Evolutionary conservation across 768 basidiomycete genomes (phyloP).

Genomic region (Hygrophorus russula): DNA sequence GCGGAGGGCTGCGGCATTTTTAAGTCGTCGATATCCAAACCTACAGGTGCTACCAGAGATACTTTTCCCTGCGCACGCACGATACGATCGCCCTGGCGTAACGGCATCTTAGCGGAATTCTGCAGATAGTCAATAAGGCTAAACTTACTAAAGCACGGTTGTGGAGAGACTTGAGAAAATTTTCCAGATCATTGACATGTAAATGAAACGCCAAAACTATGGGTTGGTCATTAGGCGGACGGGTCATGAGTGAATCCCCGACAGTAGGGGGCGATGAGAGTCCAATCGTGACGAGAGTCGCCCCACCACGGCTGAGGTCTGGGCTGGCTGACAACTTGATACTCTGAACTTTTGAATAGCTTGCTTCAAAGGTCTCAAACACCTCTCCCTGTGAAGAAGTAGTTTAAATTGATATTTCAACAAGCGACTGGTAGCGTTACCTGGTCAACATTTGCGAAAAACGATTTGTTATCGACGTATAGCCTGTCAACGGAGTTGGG

Average conservation of each 20-base stretch:
- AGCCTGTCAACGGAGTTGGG: constrained; percentile 31
- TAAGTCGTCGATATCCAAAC: constrained; percentile 3
- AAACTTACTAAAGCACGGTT: constrained; percentile 35
- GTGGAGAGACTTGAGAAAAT: constrained; percentile 30
- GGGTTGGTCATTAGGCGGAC: constrained; percentile 9
- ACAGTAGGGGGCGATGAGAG: constrained; percentile 11
- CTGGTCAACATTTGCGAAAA: constrained; percentile 33
- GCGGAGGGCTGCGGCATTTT: constrained; percentile 1
- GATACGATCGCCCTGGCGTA: neutral
- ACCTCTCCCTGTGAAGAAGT: constrained; percentile 28
- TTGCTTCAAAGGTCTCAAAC: constrained; percentile 40
- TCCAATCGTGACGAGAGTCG: constrained; percentile 3
- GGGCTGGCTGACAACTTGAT: constrained; percentile 11
- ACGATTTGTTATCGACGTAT: constrained; percentile 37
- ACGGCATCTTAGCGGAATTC: neutral
- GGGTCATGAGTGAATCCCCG: constrained; percentile 13
- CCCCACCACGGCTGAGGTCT: neutral
- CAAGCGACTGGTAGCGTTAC: constrained; percentile 11
- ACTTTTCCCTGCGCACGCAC: neutral
- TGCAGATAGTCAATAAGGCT: neutral
- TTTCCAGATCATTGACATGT: constrained; percentile 17
- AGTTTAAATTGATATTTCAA: neutral
- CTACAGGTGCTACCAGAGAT: constrained; percentile 5
- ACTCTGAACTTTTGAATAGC: constrained; percentile 23
- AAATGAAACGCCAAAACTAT: constrained; percentile 28